phyloP scores from a whole-genome alignment of 1,284 basidiomycete species.

The Rhodotorula glutinis region DNA sequence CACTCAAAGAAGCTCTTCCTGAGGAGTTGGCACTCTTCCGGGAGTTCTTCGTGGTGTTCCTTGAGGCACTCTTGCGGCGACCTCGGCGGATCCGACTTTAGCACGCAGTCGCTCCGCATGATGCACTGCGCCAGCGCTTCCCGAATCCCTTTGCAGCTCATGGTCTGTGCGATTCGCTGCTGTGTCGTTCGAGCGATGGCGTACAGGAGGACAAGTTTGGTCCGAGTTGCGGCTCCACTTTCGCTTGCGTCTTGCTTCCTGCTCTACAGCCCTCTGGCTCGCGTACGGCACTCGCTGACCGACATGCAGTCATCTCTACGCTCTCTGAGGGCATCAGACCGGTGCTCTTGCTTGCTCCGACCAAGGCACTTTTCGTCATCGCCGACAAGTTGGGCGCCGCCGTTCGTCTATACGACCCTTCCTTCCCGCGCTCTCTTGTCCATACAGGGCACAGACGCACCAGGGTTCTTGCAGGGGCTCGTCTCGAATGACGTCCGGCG shows the following conservation, averaged over 20 bases:
- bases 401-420: conserved; percentile 25
- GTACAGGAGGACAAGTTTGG: too few species aligned
- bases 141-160: conserved; percentile 73
- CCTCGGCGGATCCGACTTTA: conserved; percentile 52
- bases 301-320: not conserved
- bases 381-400: not conserved
- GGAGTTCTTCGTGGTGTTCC: conserved; percentile 66
- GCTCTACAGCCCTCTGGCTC: too few species aligned
- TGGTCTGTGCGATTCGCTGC: too few species aligned
- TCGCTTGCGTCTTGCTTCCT: too few species aligned
- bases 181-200: too few species aligned
- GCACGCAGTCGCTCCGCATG: conserved; percentile 74
- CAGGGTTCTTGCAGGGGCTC: conserved; percentile 84
- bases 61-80: conserved; percentile 66
- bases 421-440: conserved; percentile 57
- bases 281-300: too few species aligned
- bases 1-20: conserved; percentile 78
- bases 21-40: conserved; percentile 68
- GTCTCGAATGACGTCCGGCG: conserved; percentile 59
- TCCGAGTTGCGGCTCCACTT: too few species aligned
- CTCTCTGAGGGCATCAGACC: too few species aligned
- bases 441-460: conserved; percentile 66
- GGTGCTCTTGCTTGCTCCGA: too few species aligned
- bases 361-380: not conserved
- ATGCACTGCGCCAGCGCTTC: conserved; percentile 73